Evolutionary conservation across 805 yeast genomes (phyloP), one percentile per base, ranked within the genome.

Genomic region (Tetrapisispora fleetii): DNA sequence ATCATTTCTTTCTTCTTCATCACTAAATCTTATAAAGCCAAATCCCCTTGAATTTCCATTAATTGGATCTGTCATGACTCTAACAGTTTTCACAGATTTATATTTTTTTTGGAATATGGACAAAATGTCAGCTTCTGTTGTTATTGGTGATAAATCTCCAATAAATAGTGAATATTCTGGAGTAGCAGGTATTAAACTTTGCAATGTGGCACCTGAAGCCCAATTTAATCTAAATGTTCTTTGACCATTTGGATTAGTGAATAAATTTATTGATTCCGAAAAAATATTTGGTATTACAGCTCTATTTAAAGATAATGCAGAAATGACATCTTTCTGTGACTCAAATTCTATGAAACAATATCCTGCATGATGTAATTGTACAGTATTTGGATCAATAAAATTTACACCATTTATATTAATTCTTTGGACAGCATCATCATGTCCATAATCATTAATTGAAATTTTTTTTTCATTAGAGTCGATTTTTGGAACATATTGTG

Each of bases 1-100:
- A 36, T 80, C 63, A 48, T 77, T 76, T 56, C 91, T 73, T 57
- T 84, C 91, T 38, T 69, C 74, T 53, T 83, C 88, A 54, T 78
- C 79, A 21, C 83, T 76, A 60, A 85, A 85, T 52, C 95, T 69
- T 27, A 85, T 89, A 65, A 85, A 85, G 0, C 93, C 93, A 66
- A 84, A 84, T 58, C 93, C 83, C 54, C 91, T 71, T 2, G 88
- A 81, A 28, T 82, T 76, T 0, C 90, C 90, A 14, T 84, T 76
- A 6, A 85, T 76, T 2, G 93, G 93, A 60, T 85, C 91, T 0
- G 93, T 84, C 91, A 85, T 85, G 11, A 85, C 91, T 51, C 93
- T 70, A 7, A 85, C 93, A 2, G 93, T 84, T 56, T 83, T 83
- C 37, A 85, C 83, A 9, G 86, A 77, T 46, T 70, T 69, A 66